Percentiles rank a stretch among this genome's conserved stretches.
These are phyloP conservation scores for Arachnomyces sp. DNA, from an alignment of 2,329 filamentous ascomycete genomes.

Conservation along the genomic window DNA sequence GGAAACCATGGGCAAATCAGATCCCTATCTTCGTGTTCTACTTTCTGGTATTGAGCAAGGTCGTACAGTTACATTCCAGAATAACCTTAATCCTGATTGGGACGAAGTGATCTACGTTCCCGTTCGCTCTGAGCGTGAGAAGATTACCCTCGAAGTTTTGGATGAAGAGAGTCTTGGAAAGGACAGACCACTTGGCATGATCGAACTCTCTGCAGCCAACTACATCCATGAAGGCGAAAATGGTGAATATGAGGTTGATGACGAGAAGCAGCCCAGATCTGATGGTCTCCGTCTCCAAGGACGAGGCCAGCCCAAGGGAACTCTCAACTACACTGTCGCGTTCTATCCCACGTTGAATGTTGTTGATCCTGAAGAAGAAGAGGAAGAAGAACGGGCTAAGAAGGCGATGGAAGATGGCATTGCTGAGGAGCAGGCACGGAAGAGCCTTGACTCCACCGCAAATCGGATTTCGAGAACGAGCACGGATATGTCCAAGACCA, in stretches of 20 bases:
- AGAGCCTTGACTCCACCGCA: conserved; percentile 3
- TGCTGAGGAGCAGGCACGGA: not conserved
- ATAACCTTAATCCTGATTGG: conserved; percentile 91
- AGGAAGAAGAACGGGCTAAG: conserved; percentile 33
- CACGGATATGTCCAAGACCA: conserved; percentile 8
- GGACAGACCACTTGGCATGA: conserved; percentile 75
- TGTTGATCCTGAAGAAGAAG: conserved; percentile 69
- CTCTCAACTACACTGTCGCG: conserved; percentile 69
- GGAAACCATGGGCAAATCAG: conserved; percentile 92
- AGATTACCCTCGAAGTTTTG: conserved; percentile 87
- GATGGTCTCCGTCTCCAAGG: conserved; percentile 67
- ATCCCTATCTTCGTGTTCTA: conserved; percentile 83
- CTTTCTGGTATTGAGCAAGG: conserved; percentile 86
- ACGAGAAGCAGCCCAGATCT: conserved; percentile 61
- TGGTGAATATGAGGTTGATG: conserved; percentile 73
- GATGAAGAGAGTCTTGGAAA: conserved; percentile 88
- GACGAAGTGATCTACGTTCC: conserved; percentile 94
- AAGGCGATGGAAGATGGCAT: conserved; percentile 16
- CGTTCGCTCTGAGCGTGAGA: conserved; percentile 76
- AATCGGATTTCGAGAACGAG: conserved; percentile 24
- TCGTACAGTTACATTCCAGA: conserved; percentile 90
- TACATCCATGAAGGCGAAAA: conserved; percentile 70
- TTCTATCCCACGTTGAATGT: conserved; percentile 89
- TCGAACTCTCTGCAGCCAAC: conserved; percentile 70
- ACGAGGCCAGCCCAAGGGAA: conserved; percentile 68